Base-by-base conservation (phyloP, 179 eudicot genomes). In the Patellifolia procumbens region DNA sequence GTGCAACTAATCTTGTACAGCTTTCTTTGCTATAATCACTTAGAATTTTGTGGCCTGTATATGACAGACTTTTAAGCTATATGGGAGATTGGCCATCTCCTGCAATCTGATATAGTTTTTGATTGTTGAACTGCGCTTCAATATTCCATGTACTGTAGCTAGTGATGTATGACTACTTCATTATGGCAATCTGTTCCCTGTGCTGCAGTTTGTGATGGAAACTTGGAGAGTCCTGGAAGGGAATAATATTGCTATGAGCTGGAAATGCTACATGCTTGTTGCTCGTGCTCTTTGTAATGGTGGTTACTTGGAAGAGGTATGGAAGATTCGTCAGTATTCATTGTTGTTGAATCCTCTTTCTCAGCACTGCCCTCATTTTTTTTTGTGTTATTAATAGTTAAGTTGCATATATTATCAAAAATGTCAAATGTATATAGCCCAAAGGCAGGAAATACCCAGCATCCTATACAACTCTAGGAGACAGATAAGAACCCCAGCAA, bases 161-260 rank as follows among this genome's bases (percentile, higher is more conserved):
- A 46, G 49, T 60, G 59, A 17, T 63, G 10, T 29, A 61, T 42
- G 37, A 51, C 20, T 65, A 34, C 59, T 62, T 28, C 70, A n/a
- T 71, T 69, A 31, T 74, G 56, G 72, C 26, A 48, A 58, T 42
- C 22, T 70, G 48, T 35, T 71, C 24, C 66, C 24, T 24, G 28
- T 53, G n/a, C n/a, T 89, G 88, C 90, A 94, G 97, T 94, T 94
- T 90, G 95, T 82, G 62, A 82, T 88, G 92, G 91, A 94, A 85
- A 88, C 87, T 35, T 91, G 94, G 97, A 91, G 82, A 74, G 80
- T 81, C 42, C 86, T 92, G 87, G 86, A 87, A 79, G 93, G 84
- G 66, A 85, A 85, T 65, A 84, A 84, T 48, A 76, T 92, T 72
- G 60, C 76, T 69, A 28, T 87, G 81, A 84, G 84, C 56, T 70